These are phyloP conservation scores for Megacollybia platyphylla DNA, from an alignment of 1,284 basidiomycete species.

Conservation along the genomic window DNA sequence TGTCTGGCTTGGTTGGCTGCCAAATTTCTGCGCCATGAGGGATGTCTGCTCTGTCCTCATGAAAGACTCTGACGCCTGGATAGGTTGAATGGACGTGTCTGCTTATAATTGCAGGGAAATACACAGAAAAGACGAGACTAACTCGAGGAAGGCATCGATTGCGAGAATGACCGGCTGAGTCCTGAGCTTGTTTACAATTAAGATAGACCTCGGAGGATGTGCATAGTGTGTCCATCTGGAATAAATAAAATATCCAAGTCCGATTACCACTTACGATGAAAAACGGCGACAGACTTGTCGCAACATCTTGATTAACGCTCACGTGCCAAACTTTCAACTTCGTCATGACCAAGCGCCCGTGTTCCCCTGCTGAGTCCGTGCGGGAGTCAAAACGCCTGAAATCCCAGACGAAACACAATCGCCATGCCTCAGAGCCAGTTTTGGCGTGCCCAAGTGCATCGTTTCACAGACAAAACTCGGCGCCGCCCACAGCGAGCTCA, in stretches of 20 bases:
- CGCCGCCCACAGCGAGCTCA: no score
- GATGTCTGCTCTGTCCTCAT: constrained; percentile 60
- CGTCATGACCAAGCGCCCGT: no score
- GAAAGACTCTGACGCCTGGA: constrained; percentile 62
- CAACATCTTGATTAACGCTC: no score
- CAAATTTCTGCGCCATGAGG: constrained; percentile 54
- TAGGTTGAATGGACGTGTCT: constrained; percentile 58
- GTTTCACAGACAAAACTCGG: neutral
- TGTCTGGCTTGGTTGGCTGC: constrained; percentile 38
- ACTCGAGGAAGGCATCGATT: constrained; percentile 61
- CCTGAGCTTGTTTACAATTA: constrained; percentile 67
- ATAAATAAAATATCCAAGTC: no score
- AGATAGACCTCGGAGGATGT: constrained; percentile 33
- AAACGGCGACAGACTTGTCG: no score
- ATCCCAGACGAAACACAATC: no score
- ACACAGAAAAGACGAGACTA: constrained; percentile 12
- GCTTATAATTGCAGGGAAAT: constrained; percentile 4
- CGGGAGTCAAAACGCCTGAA: no score
- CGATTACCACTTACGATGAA: no score
- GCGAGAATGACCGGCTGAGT: constrained; percentile 64
- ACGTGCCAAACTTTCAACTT: no score
- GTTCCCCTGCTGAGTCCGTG: no score
- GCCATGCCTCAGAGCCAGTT: no score
- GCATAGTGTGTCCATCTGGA: constrained; percentile 19
- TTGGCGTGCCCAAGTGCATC: neutral